Conservation (phyloP, 2,329 filamentous ascomycete species). For the Arthrobotrys pseudoclavata region DNA sequence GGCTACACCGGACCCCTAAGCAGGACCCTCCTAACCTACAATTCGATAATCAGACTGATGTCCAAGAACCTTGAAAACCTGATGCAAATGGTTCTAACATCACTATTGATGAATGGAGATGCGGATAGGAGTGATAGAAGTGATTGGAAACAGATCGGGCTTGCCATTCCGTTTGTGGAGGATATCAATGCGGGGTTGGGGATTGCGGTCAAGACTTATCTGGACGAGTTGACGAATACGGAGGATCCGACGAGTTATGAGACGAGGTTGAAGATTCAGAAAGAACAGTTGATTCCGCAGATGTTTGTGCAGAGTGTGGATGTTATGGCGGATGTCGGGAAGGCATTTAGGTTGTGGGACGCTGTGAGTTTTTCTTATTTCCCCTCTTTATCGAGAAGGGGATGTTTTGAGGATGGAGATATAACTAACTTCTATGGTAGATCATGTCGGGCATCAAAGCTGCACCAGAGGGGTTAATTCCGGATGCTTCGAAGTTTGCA, state of each 20-base stretch:
- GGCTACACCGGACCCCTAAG: conserved; percentile 96
- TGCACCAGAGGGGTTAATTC: conserved; percentile 68
- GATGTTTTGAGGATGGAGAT: not conserved
- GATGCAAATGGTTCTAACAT: conserved; percentile 83
- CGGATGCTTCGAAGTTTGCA: conserved; percentile 72
- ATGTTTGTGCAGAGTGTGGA: conserved; percentile 68
- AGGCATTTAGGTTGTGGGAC: conserved; percentile 76
- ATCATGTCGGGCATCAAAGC: conserved; percentile 73
- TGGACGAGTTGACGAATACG: conserved; percentile 78
- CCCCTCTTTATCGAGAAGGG: not conserved
- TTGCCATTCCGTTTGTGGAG: conserved; percentile 77
- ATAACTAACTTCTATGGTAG: conserved; percentile 64
- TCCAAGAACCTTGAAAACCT: conserved; percentile 84
- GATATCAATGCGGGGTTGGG: conserved; percentile 82
- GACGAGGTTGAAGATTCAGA: conserved; percentile 70
- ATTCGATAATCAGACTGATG: conserved; percentile 83
- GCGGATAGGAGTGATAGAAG: conserved; percentile 76
- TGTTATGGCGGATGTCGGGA: conserved; percentile 72
- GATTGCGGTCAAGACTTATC: conserved; percentile 83
- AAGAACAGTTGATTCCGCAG: conserved; percentile 72
- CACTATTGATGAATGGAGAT: conserved; percentile 84
- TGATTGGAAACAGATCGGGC: conserved; percentile 75
- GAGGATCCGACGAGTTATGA: conserved; percentile 70
- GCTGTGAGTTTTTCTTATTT: conserved; percentile 69
- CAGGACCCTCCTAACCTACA: conserved; percentile 87